Evolutionary conservation across 495 filamentous ascomycete genomes (phyloP), one percentile per base, ranked within the genome.

Genomic region (Clavariopsis aquatica): DNA sequence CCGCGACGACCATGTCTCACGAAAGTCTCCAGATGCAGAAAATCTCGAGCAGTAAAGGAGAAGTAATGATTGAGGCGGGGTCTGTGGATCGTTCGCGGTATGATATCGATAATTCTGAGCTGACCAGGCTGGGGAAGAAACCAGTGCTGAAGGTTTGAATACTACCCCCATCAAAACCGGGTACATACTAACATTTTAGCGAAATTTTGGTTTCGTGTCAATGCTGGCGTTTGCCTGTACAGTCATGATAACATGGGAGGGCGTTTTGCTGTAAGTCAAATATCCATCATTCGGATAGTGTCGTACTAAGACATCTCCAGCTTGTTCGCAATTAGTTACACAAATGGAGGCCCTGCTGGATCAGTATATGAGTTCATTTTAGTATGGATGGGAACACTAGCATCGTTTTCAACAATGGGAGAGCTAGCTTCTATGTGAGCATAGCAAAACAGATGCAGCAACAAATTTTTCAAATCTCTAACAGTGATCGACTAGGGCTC

Each of bases 221-320:
- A 82, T 82, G 55, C 59, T 83, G 26, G 81, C 79, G 0, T 83
- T 84, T 49, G 78, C 76, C 38, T 81, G 78, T 49, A 81, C 80
- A 0, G 77, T 83, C 55, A 72, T 83, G 43, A 73, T 76, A 17
- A 83, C 80, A 13, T 83, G 81, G 81, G 81, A 83, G 57, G 76
- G 74, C 19, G 64, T 79, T 38, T 55, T 79, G 3, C 61, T 71
- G 78, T 80, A 55, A 65, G 73, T 58, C 4, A 49, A 46, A 26
- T 56, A 28, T 28, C 38, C 46, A 47, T 43, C 20, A 20, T 53
- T 41, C 36, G 24, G 59, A 41, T 58, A 56, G 12, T 13, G 22
- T 38, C 22, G 4, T 41, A 19, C 57, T 67, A 52, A 34, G 13
- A 29, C 51, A 15, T 34, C 10, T 31, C 0, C 12, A 43, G 38